Evolutionary conservation across 495 filamentous ascomycete species (phyloP).

Genomic region (Talaromyces nanjingensis): DNA sequence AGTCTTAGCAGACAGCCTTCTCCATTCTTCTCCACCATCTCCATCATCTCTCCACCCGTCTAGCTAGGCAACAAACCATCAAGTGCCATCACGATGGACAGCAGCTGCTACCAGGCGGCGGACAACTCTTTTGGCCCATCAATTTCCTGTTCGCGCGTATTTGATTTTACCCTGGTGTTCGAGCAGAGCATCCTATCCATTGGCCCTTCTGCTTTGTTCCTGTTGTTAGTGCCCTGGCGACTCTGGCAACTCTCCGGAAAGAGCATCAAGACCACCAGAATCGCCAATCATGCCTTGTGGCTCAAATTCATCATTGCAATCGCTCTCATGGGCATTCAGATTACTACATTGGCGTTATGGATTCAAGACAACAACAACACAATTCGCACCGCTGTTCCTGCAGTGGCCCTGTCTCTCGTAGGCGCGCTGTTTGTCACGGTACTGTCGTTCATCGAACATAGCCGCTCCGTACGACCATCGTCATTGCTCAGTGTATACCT

Average conservation of each 20-base stretch:
- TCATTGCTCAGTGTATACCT: slow-evolving; percentile 43
- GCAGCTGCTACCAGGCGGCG: not conserved
- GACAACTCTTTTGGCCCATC: not conserved
- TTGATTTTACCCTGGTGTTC: slow-evolving; percentile 46
- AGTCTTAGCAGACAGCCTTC: too few relatives aligned
- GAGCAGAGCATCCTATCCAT: slow-evolving; percentile 41
- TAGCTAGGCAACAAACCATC: too few relatives aligned
- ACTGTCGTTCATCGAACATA: slow-evolving; percentile 41
- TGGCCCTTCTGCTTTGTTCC: slow-evolving; percentile 32
- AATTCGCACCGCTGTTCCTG: slow-evolving; percentile 9
- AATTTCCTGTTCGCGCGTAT: slow-evolving; percentile 4
- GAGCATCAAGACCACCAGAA: slow-evolving; percentile 24
- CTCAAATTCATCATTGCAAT: not conserved
- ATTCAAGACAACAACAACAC: not conserved
- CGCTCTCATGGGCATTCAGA: not conserved
- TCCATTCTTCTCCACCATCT: too few relatives aligned
- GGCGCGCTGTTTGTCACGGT: slow-evolving; percentile 17
- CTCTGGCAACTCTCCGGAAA: slow-evolving; percentile 15
- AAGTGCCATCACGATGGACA: not conserved
- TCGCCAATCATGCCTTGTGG: slow-evolving; percentile 29
- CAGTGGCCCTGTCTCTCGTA: not conserved
- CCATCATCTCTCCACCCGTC: too few relatives aligned
- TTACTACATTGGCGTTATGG: not conserved
- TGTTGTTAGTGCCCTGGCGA: slow-evolving; percentile 25
- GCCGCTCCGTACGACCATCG: slow-evolving; percentile 39